These are phyloP conservation scores for Cercospora sesami DNA, from an alignment of 2,329 filamentous ascomycete species.

Conservation along the genomic window DNA sequence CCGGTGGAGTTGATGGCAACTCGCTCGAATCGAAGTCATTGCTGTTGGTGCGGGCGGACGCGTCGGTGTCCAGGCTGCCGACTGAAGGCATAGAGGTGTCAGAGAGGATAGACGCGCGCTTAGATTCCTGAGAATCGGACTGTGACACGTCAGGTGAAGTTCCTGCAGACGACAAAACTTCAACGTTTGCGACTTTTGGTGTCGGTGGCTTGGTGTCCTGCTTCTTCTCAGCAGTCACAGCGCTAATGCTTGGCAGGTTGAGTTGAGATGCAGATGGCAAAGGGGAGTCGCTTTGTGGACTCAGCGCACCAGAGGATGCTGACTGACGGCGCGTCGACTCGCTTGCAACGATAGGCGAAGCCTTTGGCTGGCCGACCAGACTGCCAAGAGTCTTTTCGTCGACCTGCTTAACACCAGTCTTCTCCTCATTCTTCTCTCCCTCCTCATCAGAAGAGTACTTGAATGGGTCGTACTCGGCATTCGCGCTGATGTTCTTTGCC, in stretches of 20 bases:
- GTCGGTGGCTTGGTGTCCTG: background rate
- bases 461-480: slow-evolving; percentile 11
- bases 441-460: slow-evolving; percentile 5
- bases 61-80: slow-evolving; percentile 1
- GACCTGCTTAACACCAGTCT: background rate
- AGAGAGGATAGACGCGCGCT: slow-evolving; percentile 3
- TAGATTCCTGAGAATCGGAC: slow-evolving; percentile 3
- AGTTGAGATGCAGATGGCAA: slow-evolving; percentile 10
- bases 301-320: background rate
- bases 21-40: slow-evolving; percentile 4
- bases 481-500: background rate
- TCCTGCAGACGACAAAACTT: slow-evolving; percentile 3
- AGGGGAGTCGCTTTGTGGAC: slow-evolving; percentile 2
- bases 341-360: slow-evolving; percentile 1
- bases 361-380: slow-evolving; percentile 6
- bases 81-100: background rate
- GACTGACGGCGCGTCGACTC: background rate
- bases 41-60: slow-evolving; percentile 3
- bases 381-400: slow-evolving; percentile 7
- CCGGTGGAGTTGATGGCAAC: background rate
- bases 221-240: slow-evolving; percentile 1
- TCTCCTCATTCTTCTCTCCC: background rate
- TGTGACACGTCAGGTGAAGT: background rate
- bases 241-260: slow-evolving; percentile 11
- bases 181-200: slow-evolving; percentile 10